Base-by-base conservation (phyloP, 2,329 filamentous ascomycete species). In the Sclerotinia spermophila region DNA sequence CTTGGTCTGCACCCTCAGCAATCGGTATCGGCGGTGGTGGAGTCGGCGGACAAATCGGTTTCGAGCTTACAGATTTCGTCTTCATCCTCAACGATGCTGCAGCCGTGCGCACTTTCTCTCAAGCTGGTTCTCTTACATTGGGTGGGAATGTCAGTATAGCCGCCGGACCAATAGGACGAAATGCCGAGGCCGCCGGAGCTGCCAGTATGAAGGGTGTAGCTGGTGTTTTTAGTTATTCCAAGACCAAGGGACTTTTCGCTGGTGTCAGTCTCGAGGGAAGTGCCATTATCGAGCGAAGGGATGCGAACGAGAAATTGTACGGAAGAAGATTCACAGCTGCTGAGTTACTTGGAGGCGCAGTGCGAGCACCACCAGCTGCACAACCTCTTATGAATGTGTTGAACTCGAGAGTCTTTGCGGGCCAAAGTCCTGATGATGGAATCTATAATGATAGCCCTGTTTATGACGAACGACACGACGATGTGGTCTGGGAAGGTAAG, bases 301-400 rank as follows among this genome's bases (percentile, higher is more conserved):
- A 99, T 81, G 96, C 96, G 76, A 99, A 99, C 79, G 92, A 97
- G 82, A 97, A 97, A 83, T 87, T 99, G 72, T 99, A 99, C 81
- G 92, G 93, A 73, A 88, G 90, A 71, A 89, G 92, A 72, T 87
- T 92, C 81, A 94, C 92, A 13, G 96, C 96, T 21, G 84, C 86
- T 73, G 91, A 97, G 79, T 87, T 99, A 59, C 87, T 99, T 51
- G 88, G 87, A 70, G 96, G 96, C 45, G 85, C 86, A 45, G 87
- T 98, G 53, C 86, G 89, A 56, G 88, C 94, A 1, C 95, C 96
- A 1, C 88, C 92, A 0, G 90, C 92, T 71, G 93, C 96, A 3
- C 92, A 92, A 59, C 92, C 95, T 19, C 87, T 99, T 66, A 91
- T 97, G 87, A 86, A 86, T 74, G 87, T 98, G 8, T 86, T 98